Conservation (phyloP, 1,284 basidiomycete genomes). For the Cutaneotrichosporon sp. region DNA sequence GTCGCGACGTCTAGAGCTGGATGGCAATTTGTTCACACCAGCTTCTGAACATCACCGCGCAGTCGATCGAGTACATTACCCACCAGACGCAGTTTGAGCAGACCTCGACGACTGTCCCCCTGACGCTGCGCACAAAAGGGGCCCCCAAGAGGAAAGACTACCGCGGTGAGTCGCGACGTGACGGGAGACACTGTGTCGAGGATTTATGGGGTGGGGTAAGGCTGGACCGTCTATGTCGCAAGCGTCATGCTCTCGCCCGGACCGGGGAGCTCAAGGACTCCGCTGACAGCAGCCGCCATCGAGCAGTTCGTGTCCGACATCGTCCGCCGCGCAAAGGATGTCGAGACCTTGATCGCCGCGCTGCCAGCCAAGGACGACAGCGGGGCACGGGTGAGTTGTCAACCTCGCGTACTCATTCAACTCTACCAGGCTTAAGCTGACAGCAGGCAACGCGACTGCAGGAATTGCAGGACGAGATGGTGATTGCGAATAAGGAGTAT, state of each 20-base stretch:
- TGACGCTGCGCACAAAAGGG: conserved; percentile 31
- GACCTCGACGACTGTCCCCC: conserved; percentile 35
- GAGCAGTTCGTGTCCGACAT: conserved; percentile 44
- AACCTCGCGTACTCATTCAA: too few relatives aligned
- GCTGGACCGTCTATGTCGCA: too few relatives aligned
- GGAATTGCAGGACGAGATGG: conserved; percentile 41
- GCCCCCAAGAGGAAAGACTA: conserved; percentile 34
- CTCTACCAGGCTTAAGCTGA: too few relatives aligned
- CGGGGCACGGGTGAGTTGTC: conserved; percentile 28
- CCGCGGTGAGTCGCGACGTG: conserved; percentile 28
- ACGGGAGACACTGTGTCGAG: too few relatives aligned
- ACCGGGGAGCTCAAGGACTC: too few relatives aligned
- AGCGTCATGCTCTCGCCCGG: background rate
- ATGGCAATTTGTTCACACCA: conserved; percentile 23
- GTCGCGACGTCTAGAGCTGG: too few relatives aligned
- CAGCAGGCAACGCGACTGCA: conserved; percentile 30
- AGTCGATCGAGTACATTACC: conserved; percentile 47
- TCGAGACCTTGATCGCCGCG: conserved; percentile 39
- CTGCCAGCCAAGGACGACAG: conserved; percentile 42
- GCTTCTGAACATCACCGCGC: conserved; percentile 46
- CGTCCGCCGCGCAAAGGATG: conserved; percentile 41
- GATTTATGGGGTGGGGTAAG: too few relatives aligned
- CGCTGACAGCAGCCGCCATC: conserved; percentile 34
- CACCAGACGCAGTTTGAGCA: conserved; percentile 46
- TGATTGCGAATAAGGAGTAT: conserved; percentile 41